Percentiles rank a stretch among this genome's conserved stretches.
Evolutionary conservation across 2,329 filamentous ascomycete species (phyloP).

Genomic region (Neodidymelliopsis sp.): DNA sequence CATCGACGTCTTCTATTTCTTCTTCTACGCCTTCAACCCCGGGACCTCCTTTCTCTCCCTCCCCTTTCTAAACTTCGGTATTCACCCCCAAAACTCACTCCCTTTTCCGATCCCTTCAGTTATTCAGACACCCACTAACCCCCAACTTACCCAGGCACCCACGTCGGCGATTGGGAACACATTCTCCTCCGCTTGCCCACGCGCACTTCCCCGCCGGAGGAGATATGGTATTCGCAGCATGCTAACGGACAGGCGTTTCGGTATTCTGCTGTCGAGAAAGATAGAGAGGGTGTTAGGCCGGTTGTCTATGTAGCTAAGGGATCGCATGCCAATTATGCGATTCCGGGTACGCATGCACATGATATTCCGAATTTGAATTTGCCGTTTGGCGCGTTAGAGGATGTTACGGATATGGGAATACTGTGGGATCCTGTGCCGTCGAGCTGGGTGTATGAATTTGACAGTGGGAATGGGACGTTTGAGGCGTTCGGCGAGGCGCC

Average conservation of each 20-base stretch:
- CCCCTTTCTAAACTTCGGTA: conserved; percentile 54
- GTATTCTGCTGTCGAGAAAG: conserved; percentile 61
- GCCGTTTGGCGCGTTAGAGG: conserved; percentile 58
- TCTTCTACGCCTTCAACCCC: conserved; percentile 66
- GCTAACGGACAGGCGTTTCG: conserved; percentile 68
- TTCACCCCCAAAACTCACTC: too few relatives aligned
- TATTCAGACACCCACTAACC: background rate
- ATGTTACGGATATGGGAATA: conserved; percentile 62
- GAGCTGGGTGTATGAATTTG: conserved; percentile 65
- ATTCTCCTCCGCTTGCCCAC: conserved; percentile 71
- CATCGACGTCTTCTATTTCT: conserved; percentile 69
- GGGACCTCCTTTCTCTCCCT: conserved; percentile 59
- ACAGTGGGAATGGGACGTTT: conserved; percentile 53
- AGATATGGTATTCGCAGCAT: conserved; percentile 71
- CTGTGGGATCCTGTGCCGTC: conserved; percentile 67
- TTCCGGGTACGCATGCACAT: conserved; percentile 66
- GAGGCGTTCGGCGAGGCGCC: conserved; percentile 59
- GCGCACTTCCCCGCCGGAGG: conserved; percentile 55
- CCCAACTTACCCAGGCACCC: conserved; percentile 53
- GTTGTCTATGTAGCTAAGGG: conserved; percentile 67
- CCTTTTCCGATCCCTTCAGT: background rate
- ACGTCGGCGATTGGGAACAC: conserved; percentile 73
- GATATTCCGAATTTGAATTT: conserved; percentile 68
- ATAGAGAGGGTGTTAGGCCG: conserved; percentile 64
- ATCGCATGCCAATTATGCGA: conserved; percentile 71